phyloP scores from a whole-genome alignment of 768 basidiomycete genomes.

The Cystoderma amianthinum region DNA sequence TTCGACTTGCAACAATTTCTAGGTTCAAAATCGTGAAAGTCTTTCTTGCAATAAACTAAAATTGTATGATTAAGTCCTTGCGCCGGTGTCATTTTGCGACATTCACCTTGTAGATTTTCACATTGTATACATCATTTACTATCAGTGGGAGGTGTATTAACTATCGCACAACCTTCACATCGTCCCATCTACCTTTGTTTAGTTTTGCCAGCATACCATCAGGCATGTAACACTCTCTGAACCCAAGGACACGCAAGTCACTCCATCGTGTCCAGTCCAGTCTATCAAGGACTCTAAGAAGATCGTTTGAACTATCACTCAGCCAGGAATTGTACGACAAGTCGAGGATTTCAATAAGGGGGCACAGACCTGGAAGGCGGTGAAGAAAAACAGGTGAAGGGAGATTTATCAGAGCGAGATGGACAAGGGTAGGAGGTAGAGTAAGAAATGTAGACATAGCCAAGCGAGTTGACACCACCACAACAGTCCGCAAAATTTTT shows the following conservation, averaged over 20 bases:
- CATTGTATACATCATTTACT: too few relatives aligned
- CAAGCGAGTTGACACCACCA: conserved; percentile 44
- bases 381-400: conserved; percentile 42
- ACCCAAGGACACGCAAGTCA: conserved; percentile 44
- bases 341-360: conserved; percentile 56
- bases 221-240: conserved; percentile 46
- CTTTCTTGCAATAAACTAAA: conserved; percentile 4
- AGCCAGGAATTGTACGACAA: conserved; percentile 60
- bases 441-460: conserved; percentile 34
- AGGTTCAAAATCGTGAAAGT: conserved; percentile 33
- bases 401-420: conserved; percentile 50
- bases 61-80: not conserved
- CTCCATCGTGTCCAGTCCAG: conserved; percentile 56
- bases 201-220: conserved; percentile 33
- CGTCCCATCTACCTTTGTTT: conserved; percentile 62
- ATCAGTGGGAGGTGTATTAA: not conserved
- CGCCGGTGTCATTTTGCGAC: too few relatives aligned
- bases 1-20: conserved; percentile 53
- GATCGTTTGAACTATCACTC: conserved; percentile 16
- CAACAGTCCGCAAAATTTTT: conserved; percentile 35
- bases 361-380: conserved; percentile 51
- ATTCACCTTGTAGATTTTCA: too few relatives aligned
- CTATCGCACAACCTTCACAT: conserved; percentile 45
- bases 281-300: conserved; percentile 32
- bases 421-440: conserved; percentile 61